phyloP scores from a whole-genome alignment of 2,329 filamentous ascomycete genomes.

The Phoma sp. region DNA sequence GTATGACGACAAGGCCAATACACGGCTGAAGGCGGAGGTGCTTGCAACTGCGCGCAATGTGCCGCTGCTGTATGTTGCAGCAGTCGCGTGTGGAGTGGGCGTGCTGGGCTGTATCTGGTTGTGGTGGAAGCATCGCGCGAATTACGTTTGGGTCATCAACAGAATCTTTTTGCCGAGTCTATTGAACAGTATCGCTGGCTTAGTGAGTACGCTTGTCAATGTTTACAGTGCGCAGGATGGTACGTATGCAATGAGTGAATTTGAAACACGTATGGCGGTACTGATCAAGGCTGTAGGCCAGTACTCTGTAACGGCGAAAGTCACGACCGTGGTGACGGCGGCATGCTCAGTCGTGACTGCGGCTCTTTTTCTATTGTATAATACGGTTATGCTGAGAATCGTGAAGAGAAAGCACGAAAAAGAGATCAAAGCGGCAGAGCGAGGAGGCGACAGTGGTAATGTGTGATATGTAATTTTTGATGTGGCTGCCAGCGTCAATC shows the following conservation, averaged over 20 bases:
- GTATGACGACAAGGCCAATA: conserved; percentile 31
- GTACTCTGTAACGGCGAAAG: conserved; percentile 49
- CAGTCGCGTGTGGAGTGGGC: conserved; percentile 52
- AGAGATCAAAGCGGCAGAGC: conserved; percentile 31
- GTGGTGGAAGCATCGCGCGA: conserved; percentile 53
- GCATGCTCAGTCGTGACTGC: conserved; percentile 44
- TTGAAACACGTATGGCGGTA: background rate
- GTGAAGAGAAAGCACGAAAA: conserved; percentile 42
- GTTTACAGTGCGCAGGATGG: conserved; percentile 58
- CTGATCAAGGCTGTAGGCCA: conserved; percentile 18
- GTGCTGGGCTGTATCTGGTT: conserved; percentile 52
- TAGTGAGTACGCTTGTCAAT: conserved; percentile 58
- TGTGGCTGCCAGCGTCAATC: background rate
- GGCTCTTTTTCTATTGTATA: conserved; percentile 46
- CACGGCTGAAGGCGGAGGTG: conserved; percentile 28
- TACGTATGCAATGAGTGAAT: conserved; percentile 26
- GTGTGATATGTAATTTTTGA: background rate
- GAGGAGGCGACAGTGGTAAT: background rate
- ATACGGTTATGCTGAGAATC: conserved; percentile 42
- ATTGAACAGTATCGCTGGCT: conserved; percentile 57
- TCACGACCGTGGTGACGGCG: conserved; percentile 47
- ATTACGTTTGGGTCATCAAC: conserved; percentile 63
- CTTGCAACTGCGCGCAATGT: conserved; percentile 46
- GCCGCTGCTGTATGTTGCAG: conserved; percentile 54
- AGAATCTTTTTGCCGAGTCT: conserved; percentile 54